Base-by-base conservation (phyloP, 495 filamentous ascomycete species). In the Penicillium soppii region DNA sequence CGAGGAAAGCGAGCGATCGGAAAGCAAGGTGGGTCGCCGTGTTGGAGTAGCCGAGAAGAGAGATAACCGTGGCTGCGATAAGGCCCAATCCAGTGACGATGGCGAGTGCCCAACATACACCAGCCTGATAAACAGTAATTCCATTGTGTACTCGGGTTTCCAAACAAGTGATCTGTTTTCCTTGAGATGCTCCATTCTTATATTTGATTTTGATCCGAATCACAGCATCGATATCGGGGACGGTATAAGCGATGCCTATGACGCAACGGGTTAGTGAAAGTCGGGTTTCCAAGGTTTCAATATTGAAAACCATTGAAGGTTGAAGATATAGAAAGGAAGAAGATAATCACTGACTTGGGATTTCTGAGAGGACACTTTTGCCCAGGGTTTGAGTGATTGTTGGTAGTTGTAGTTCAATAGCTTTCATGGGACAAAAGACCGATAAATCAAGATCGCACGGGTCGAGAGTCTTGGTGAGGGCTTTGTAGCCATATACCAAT, bases 11-110 rank as follows among this genome's bases (percentile, higher is more conserved):
- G 29, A 97, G 73, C 9, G 94, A 86, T 65, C 92, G 94, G 48
- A 91, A 86, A 3, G 92, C 91, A 29, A 98, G 84, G 66, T 98
- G 94, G 10, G 92, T 91, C 38, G 94, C 94, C 17, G 95, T 95
- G 66, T 97, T 97, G 9, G 90, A 88, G 71, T 96, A 87, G 23
- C 89, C 90, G 17, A 94, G 73, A 19, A 88, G 88, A 20, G 85
- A 88, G 23, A 89, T 80, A 43, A 95, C 78, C 50, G 89, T 88
- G 33, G 89, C 91, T 1, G 85, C 83, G 42, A 91, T 67, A 23
- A 98, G 77, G 40, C 89, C 90, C 26, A 96, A 65, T 44, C 88
- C 89, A 44, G 87, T 86, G 43, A 97, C 88, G 41, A 94, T 75
- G 37, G 92, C 92, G 10, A 90, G 85, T 13, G 80, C 71, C 94